A percentile compares a stretch with the other conserved stretches of the same genome.
These are phyloP conservation scores for Epichloe elymi DNA, from an alignment of 2,329 filamentous ascomycete genomes.

Conservation along the genomic window DNA sequence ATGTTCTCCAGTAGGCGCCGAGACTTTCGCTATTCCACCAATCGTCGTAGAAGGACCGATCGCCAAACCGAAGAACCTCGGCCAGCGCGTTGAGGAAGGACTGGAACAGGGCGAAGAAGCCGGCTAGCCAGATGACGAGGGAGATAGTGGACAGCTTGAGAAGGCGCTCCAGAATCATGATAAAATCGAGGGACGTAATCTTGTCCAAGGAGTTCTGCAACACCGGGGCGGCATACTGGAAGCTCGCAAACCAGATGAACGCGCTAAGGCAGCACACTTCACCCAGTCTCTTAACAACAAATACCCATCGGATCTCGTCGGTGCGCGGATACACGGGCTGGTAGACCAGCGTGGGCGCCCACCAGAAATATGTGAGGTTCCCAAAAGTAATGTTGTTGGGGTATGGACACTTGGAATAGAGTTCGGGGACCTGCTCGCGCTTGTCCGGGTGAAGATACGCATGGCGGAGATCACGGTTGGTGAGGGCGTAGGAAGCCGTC, in stretches of 20 bases:
- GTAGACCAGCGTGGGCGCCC: slow-evolving; percentile 91
- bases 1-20: slow-evolving; percentile 83
- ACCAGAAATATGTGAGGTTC: slow-evolving; percentile 94
- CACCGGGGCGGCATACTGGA: slow-evolving; percentile 86
- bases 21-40: slow-evolving; percentile 95
- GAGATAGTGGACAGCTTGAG: slow-evolving; percentile 95
- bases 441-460: slow-evolving; percentile 68
- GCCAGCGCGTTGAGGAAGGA: slow-evolving; percentile 82
- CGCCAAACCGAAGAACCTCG: slow-evolving; percentile 79
- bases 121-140: slow-evolving; percentile 90
- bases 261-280: slow-evolving; percentile 69
- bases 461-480: slow-evolving; percentile 87
- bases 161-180: slow-evolving; percentile 74
- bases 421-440: slow-evolving; percentile 59
- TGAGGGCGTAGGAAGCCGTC: slow-evolving; percentile 89
- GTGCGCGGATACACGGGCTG: slow-evolving; percentile 92
- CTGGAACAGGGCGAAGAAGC: slow-evolving; percentile 95
- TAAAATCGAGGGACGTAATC: slow-evolving; percentile 65
- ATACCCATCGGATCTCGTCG: slow-evolving; percentile 68
- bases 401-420: slow-evolving; percentile 78
- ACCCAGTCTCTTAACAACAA: slow-evolving; percentile 68
- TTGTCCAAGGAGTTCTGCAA: slow-evolving; percentile 82
- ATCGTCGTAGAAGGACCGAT: slow-evolving; percentile 89
- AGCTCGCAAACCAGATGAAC: slow-evolving; percentile 90
- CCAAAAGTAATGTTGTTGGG: slow-evolving; percentile 77